Evolutionary conservation across 495 filamentous ascomycete species (phyloP).

Genomic region (Aspergillus ellipticus): DNA sequence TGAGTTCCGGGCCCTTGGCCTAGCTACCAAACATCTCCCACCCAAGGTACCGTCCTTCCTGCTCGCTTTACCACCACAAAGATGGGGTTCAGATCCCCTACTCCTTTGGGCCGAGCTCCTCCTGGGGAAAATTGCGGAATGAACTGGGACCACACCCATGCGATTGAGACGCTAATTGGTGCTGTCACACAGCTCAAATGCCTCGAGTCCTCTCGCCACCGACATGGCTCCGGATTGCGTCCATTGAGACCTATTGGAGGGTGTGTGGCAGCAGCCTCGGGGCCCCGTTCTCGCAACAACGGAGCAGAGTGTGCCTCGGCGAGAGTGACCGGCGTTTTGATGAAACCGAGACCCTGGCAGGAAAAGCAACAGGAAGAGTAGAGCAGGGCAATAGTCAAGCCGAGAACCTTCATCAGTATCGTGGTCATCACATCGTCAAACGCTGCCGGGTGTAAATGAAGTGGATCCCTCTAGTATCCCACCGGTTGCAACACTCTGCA

Average conservation of each 20-base stretch:
- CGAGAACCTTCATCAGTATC: neutral
- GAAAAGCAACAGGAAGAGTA: neutral
- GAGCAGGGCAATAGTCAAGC: neutral
- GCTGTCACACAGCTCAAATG: neutral
- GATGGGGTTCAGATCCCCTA: neutral
- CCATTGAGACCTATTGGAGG: neutral
- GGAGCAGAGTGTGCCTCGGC: too few species aligned
- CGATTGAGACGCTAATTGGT: constrained; percentile 1
- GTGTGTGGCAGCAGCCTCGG: neutral
- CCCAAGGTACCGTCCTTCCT: too few species aligned
- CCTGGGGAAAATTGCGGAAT: neutral
- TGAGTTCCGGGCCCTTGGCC: too few species aligned
- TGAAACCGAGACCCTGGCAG: too few species aligned
- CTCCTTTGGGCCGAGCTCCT: neutral
- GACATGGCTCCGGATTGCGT: neutral
- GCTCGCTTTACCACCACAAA: neutral
- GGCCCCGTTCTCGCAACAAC: neutral
- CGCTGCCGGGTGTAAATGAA: neutral
- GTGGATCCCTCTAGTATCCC: neutral
- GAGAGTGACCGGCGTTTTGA: too few species aligned
- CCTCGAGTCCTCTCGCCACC: neutral
- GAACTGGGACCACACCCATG: neutral
- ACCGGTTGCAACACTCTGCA: neutral
- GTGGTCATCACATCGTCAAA: neutral
- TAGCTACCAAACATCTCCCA: neutral